Base-by-base conservation (phyloP, 2,329 filamentous ascomycete genomes). In the Ophiostoma fasciatum region DNA sequence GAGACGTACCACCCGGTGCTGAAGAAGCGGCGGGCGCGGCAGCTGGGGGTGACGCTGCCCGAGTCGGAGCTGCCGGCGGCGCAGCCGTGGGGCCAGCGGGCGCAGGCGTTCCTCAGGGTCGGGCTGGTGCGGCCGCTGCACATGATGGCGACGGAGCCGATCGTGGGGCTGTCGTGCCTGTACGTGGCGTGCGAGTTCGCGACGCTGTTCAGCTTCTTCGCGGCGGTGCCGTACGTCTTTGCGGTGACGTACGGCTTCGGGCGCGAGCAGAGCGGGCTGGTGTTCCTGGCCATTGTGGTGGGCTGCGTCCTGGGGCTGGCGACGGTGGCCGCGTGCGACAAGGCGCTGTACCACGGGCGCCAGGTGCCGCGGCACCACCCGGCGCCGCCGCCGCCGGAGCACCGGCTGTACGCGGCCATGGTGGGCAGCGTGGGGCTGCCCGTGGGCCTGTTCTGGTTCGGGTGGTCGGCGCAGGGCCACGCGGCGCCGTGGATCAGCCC, bases 61-160 rank as follows among this genome's bases (percentile, higher is more conserved):
- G 11, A 22, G 28, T 19, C 31, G 8, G 28, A 35, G 13, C 28
- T 48, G 51, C 1, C 42, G 45, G 0, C 33, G 4, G 10, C 35
- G 0, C 47, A 51, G 0, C 50, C 58, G 0, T 12, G 53, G 4
- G 8, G 31, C 1, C 34, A 46, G 7, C 51, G 47, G 4, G 30
- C 59, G 19, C 46, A 43, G 15, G 14, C 42, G 2, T 64, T 68
- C 39, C 41, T 63, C 4, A 52, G 59, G 0, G 51, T 61, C 1
- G 60, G 62, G 2, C 49, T 71, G 1, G 41, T 68, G 13, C 58
- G 69, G 10, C 71, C 71, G 0, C 14, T 74, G 1, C 60, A 64
- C 30, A 74, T 81, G 61, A 58, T 79, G 7, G 48, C 74, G 28
- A 64, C 66, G 1, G 75, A 80, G 45, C 74, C 74, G 3, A 75